phyloP scores from a whole-genome alignment of 495 filamentous ascomycete species.

The Hypoxylon trugodes region DNA sequence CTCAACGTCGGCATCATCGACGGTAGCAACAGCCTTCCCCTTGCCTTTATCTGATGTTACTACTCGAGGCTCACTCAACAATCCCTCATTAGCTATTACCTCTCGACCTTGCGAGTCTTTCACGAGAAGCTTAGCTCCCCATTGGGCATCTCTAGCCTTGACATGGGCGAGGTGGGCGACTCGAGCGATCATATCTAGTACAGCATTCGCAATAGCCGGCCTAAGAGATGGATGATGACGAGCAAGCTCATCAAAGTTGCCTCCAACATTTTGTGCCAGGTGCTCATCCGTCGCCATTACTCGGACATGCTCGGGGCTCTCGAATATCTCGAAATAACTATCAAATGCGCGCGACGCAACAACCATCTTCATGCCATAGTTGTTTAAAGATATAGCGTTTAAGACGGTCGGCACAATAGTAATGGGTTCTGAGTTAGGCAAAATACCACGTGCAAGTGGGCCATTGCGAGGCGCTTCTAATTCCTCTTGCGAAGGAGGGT shows the following conservation, averaged over 20 bases:
- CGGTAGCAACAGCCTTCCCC: constrained; percentile 45
- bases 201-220: constrained; percentile 76
- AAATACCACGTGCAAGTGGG: constrained; percentile 74
- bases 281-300: constrained; percentile 76
- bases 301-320: constrained; percentile 88
- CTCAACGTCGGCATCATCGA: constrained; percentile 60
- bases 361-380: constrained; percentile 88
- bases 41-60: constrained; percentile 45
- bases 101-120: constrained; percentile 59
- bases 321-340: constrained; percentile 92
- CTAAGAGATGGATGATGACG: constrained; percentile 90
- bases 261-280: constrained; percentile 72
- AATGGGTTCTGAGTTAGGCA: constrained; percentile 86
- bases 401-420: constrained; percentile 84
- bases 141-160: constrained; percentile 70
- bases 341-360: constrained; percentile 81
- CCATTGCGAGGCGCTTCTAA: constrained; percentile 52
- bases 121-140: constrained; percentile 82
- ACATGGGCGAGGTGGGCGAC: constrained; percentile 73
- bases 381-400: constrained; percentile 92
- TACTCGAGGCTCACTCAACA: constrained; percentile 31
- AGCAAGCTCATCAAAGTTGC: constrained; percentile 90
- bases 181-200: constrained; percentile 83
- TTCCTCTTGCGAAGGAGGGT: constrained; percentile 53
- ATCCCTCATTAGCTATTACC: constrained; percentile 57